These are phyloP conservation scores for Elsinoe fawcettii DNA, from an alignment of 2,329 filamentous ascomycete genomes.

Conservation along the genomic window DNA sequence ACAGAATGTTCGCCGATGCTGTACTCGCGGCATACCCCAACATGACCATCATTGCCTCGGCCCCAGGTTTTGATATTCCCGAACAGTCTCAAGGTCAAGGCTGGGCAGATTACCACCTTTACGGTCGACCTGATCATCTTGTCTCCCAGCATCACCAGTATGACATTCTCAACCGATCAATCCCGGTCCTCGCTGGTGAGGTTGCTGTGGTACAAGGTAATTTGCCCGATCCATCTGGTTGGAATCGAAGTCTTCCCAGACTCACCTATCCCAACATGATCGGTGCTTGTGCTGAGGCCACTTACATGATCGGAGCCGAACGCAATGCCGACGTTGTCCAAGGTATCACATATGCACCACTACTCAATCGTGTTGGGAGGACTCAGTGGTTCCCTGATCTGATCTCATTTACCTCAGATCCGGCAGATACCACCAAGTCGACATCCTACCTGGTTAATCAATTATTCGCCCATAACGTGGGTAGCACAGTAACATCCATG, in stretches of 20 bases:
- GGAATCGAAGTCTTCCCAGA: slow-evolving; percentile 26
- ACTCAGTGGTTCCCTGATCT: slow-evolving; percentile 28
- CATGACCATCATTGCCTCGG: slow-evolving; percentile 49
- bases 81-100: slow-evolving; percentile 20
- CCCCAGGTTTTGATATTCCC: slow-evolving; percentile 24
- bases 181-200: slow-evolving; percentile 35
- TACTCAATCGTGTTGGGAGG: slow-evolving; percentile 16
- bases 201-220: slow-evolving; percentile 44
- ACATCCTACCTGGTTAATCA: slow-evolving; percentile 15
- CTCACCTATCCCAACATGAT: slow-evolving; percentile 32
- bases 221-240: slow-evolving; percentile 40
- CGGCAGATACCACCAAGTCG: slow-evolving; percentile 23
- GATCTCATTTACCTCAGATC: slow-evolving; percentile 33
- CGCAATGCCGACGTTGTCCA: slow-evolving; percentile 52
- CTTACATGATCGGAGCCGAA: slow-evolving; percentile 53
- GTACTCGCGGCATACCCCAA: slow-evolving; percentile 51
- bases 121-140: slow-evolving; percentile 23
- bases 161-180: slow-evolving; percentile 40
- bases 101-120: slow-evolving; percentile 28
- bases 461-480: slow-evolving; percentile 17
- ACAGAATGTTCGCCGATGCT: slow-evolving; percentile 52
- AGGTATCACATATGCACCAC: slow-evolving; percentile 40
- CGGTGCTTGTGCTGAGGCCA: slow-evolving; percentile 54
- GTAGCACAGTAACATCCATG: neutral
- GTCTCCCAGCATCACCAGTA: slow-evolving; percentile 25